Evolutionary conservation across 1,139 yeast genomes (phyloP).

Genomic region (Nadsonia starkeyi-henricii): DNA sequence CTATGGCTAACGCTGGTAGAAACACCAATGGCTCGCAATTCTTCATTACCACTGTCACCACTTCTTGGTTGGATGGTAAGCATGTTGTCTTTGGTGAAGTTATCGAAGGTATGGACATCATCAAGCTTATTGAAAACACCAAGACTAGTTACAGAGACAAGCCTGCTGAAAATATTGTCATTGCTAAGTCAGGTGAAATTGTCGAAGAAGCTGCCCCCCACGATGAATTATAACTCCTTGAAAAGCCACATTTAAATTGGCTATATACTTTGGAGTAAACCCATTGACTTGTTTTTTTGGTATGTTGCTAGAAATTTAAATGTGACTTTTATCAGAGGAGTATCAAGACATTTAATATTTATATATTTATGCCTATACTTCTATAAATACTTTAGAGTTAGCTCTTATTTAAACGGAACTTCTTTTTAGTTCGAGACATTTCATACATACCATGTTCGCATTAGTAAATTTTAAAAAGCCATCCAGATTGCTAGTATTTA

Average conservation of each 20-base stretch:
- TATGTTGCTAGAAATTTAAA: too few species aligned
- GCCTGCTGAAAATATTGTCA: slow-evolving; percentile 53
- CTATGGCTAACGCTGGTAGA: slow-evolving; percentile 96
- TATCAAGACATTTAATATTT: too few species aligned
- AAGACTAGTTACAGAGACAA: slow-evolving; percentile 64
- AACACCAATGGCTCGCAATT: slow-evolving; percentile 95
- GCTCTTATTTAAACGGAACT: too few species aligned
- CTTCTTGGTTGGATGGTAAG: slow-evolving; percentile 86
- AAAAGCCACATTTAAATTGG: slow-evolving; percentile 7
- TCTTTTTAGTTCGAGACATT: too few species aligned
- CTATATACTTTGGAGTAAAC: background rate
- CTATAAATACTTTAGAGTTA: too few species aligned
- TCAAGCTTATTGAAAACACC: slow-evolving; percentile 58
- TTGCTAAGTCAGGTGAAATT: slow-evolving; percentile 72
- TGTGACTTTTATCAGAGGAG: too few species aligned
- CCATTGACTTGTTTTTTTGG: too few species aligned
- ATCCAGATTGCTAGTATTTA: too few species aligned
- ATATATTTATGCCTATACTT: too few species aligned
- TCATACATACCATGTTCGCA: too few species aligned
- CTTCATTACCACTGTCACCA: slow-evolving; percentile 83
- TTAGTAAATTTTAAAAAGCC: too few species aligned
- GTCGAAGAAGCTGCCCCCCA: slow-evolving; percentile 11
- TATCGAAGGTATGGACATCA: slow-evolving; percentile 69
- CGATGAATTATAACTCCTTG: slow-evolving; percentile 12
- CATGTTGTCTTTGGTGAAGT: slow-evolving; percentile 97